Evolutionary conservation across 352 stramenopile species (phyloP).

Genomic region (Phytophthora podocarpi): DNA sequence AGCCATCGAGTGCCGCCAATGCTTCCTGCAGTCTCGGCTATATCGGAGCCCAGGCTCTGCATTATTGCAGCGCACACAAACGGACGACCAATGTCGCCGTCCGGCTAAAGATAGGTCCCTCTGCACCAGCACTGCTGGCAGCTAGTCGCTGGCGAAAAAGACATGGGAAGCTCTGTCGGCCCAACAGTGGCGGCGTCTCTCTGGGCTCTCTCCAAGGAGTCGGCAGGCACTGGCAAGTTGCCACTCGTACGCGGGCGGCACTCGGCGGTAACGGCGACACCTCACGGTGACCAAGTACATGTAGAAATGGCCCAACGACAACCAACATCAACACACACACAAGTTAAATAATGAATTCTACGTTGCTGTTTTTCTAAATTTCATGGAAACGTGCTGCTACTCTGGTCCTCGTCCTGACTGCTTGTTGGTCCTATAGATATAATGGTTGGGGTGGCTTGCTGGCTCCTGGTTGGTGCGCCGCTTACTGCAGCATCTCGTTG

Average conservation of each 20-base stretch:
- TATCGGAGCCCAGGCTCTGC: constrained; percentile 3
- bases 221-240: constrained; percentile 3
- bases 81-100: constrained; percentile 18
- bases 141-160: constrained; percentile 16
- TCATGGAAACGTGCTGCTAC: constrained; percentile 3
- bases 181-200: background rate
- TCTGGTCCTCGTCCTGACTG: background rate
- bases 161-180: constrained; percentile 1
- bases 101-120: constrained; percentile 23
- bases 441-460: background rate
- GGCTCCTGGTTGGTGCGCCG: background rate
- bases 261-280: no score
- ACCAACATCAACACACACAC: constrained; percentile 1
- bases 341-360: constrained; percentile 34
- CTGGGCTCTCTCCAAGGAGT: background rate
- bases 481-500: constrained; percentile 68
- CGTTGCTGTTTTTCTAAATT: constrained; percentile 29
- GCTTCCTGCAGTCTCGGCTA: no score
- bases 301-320: no score
- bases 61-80: constrained; percentile 12
- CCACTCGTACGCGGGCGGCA: no score
- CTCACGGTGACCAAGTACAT: no score
- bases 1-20: no score
- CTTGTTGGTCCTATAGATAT: no score
- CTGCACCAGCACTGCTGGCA: background rate